Percentiles rank a stretch among this genome's conserved stretches.
Conservation (phyloP, 257 asterid species). For the Gentiana dahurica region DNA sequence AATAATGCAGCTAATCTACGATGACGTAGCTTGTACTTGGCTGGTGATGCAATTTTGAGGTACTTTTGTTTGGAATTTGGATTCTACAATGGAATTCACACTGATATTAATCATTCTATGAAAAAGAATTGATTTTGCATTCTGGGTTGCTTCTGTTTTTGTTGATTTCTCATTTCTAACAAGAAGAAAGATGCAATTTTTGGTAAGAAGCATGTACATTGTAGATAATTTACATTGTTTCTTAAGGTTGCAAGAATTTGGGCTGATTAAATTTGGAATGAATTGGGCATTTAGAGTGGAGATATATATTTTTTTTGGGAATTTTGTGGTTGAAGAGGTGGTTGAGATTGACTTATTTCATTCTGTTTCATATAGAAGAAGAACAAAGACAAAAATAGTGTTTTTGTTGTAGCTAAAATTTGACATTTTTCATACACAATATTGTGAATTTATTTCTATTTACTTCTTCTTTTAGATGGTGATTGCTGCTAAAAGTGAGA, state of each 20-base stretch:
- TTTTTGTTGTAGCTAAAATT: neutral
- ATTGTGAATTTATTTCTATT: no score
- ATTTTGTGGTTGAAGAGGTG: conserved; percentile 5
- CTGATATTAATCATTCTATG: neutral
- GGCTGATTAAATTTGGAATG: conserved; percentile 7
- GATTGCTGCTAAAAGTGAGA: neutral
- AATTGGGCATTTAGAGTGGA: neutral
- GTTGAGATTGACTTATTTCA: conserved; percentile 9
- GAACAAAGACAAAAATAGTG: conserved; percentile 1
- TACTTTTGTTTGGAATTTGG: conserved; percentile 8
- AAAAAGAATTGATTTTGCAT: conserved; percentile 21
- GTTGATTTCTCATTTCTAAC: no score
- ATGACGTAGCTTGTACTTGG: conserved; percentile 1
- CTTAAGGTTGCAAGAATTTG: conserved; percentile 17
- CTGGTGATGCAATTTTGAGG: conserved; percentile 12
- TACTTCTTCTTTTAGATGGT: no score
- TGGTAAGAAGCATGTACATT: conserved; percentile 3
- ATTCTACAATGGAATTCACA: neutral
- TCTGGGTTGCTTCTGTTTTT: conserved; percentile 20
- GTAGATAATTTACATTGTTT: conserved; percentile 7
- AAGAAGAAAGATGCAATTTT: conserved; percentile 5
- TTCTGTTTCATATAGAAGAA: conserved; percentile 8
- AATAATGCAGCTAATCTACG: conserved; percentile 11
- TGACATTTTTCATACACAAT: no score
- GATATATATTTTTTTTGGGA: neutral